Conservation (phyloP, 2,329 filamentous ascomycete species). For the Aureobasidium mangrovei region DNA sequence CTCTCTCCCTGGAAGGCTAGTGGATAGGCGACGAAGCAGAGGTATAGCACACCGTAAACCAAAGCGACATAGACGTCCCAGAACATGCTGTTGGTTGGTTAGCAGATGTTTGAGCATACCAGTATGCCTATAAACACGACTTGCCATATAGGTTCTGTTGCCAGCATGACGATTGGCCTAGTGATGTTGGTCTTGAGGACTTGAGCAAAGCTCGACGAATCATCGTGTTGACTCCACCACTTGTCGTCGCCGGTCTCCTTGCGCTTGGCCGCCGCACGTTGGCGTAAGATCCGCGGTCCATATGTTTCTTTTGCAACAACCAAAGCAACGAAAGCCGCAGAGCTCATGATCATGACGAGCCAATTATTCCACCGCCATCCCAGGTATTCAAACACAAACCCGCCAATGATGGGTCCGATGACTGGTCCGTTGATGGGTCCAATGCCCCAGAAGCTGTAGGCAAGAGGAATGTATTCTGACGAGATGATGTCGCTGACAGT, state of each 20-base stretch:
- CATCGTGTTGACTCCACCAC: slow-evolving; percentile 75
- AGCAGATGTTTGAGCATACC: slow-evolving; percentile 18
- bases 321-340: slow-evolving; percentile 51
- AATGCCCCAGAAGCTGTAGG: slow-evolving; percentile 74
- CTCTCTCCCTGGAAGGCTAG: slow-evolving; percentile 69
- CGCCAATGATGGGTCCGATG: slow-evolving; percentile 65
- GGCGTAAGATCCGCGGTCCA: slow-evolving; percentile 58
- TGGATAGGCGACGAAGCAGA: slow-evolving; percentile 86
- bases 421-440: slow-evolving; percentile 68
- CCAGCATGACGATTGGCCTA: slow-evolving; percentile 66
- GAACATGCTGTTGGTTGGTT: slow-evolving; percentile 48
- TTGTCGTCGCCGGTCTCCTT: slow-evolving; percentile 61
- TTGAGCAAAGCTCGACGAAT: slow-evolving; percentile 53
- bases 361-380: slow-evolving; percentile 63
- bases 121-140: slow-evolving; percentile 17
- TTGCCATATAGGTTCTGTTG: slow-evolving; percentile 78
- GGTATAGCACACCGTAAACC: slow-evolving; percentile 77
- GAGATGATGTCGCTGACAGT: slow-evolving; percentile 72
- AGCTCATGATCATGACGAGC: slow-evolving; percentile 62
- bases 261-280: slow-evolving; percentile 54
- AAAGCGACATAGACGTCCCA: slow-evolving; percentile 65
- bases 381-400: slow-evolving; percentile 66
- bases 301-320: slow-evolving; percentile 65
- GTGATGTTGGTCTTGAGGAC: slow-evolving; percentile 67
- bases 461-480: slow-evolving; percentile 73